These are phyloP conservation scores for Xerocomus brunneocitrinus DNA, from an alignment of 768 basidiomycete genomes.

Conservation along the genomic window DNA sequence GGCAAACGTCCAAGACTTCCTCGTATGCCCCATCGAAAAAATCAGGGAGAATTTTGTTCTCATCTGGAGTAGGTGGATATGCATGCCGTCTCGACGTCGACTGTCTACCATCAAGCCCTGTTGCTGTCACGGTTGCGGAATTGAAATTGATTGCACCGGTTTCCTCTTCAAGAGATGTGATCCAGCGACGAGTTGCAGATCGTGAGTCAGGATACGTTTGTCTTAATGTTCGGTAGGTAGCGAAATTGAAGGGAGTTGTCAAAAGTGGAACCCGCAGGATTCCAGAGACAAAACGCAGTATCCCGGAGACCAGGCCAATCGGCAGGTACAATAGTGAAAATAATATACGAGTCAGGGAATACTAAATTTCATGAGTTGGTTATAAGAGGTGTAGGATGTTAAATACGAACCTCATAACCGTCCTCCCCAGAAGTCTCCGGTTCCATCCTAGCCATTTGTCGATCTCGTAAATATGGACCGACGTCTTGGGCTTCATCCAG, in stretches of 20 bases:
- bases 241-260: slow-evolving; percentile 44
- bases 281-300: slow-evolving; percentile 64
- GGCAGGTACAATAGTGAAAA: slow-evolving; percentile 52
- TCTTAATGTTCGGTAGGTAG: slow-evolving; percentile 41
- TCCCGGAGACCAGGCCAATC: slow-evolving; percentile 50
- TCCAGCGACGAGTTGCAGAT: slow-evolving; percentile 70
- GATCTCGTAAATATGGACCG: neutral
- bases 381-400: too few species aligned
- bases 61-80: slow-evolving; percentile 32
- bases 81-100: slow-evolving; percentile 34
- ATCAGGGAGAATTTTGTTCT: slow-evolving; percentile 62
- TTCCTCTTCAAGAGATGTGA: slow-evolving; percentile 78
- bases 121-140: slow-evolving; percentile 31
- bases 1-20: slow-evolving; percentile 62
- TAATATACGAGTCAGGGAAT: slow-evolving; percentile 8
- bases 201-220: slow-evolving; percentile 36
- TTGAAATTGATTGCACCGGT: slow-evolving; percentile 68
- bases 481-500: neutral
- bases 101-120: slow-evolving; percentile 40
- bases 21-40: slow-evolving; percentile 83
- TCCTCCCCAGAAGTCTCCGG: slow-evolving; percentile 1
- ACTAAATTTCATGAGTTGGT: neutral
- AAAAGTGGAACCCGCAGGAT: slow-evolving; percentile 67
- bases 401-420: slow-evolving; percentile 6
- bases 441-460: neutral